Evolutionary conservation across 192 early-diverging fungal genomes (phyloP).

Genomic region (Coemansia sp.): DNA sequence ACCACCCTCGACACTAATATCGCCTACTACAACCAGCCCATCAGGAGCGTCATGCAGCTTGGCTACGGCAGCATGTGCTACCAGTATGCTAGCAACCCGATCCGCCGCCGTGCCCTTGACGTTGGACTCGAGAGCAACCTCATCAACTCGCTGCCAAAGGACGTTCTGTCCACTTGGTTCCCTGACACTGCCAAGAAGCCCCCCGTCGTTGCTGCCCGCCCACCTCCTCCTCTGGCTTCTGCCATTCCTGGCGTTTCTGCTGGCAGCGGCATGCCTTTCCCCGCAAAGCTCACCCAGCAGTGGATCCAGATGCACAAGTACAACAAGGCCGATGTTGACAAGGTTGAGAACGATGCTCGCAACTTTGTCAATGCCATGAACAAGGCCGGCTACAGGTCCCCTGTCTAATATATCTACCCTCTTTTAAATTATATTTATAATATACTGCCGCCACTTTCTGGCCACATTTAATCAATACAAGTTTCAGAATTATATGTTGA

Average conservation of each 20-base stretch:
- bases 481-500: background rate
- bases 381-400: slow-evolving; percentile 50
- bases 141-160: slow-evolving; percentile 24
- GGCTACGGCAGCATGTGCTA: slow-evolving; percentile 58
- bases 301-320: slow-evolving; percentile 48
- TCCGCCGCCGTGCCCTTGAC: slow-evolving; percentile 32
- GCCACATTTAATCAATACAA: too few species aligned
- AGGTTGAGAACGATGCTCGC: slow-evolving; percentile 29
- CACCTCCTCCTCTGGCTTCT: background rate
- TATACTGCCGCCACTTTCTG: background rate
- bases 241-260: background rate
- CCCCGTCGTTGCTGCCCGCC: background rate
- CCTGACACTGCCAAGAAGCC: slow-evolving; percentile 33
- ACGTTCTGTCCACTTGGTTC: slow-evolving; percentile 42
- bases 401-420: slow-evolving; percentile 22
- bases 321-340: slow-evolving; percentile 23
- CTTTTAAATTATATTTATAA: slow-evolving; percentile 8
- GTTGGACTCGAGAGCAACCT: slow-evolving; percentile 16
- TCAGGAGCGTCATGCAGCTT: slow-evolving; percentile 55
- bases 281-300: slow-evolving; percentile 27
- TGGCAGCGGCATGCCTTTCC: slow-evolving; percentile 41
- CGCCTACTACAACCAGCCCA: slow-evolving; percentile 42
- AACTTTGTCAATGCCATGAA: slow-evolving; percentile 47
- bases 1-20: slow-evolving; percentile 35
- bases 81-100: slow-evolving; percentile 51